Conservation (phyloP, 371 early-diverging fungal species). For the Neoconidiobolus thromboides region DNA sequence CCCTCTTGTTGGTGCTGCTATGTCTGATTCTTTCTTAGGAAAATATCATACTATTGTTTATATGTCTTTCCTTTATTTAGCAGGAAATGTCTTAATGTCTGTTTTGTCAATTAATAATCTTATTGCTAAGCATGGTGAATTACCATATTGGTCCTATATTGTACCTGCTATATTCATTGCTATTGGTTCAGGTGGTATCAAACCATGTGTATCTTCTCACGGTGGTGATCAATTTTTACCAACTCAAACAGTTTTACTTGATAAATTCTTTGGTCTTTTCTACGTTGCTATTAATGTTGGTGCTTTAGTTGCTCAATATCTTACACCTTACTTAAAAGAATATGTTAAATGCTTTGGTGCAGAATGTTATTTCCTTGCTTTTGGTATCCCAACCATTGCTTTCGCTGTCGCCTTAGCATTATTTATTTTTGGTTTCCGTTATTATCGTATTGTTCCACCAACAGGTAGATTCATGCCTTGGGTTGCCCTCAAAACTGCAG, state of each 20-base stretch:
- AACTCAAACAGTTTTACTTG: background rate
- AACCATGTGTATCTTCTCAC: conserved; percentile 25
- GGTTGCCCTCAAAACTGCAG: conserved; percentile 13
- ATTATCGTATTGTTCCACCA: conserved; percentile 33
- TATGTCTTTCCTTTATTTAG: conserved; percentile 3
- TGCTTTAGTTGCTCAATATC: conserved; percentile 3
- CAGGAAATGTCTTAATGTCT: conserved; percentile 1
- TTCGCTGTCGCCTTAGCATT: conserved; percentile 15
- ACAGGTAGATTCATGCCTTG: conserved; percentile 26
- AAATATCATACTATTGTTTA: conserved; percentile 42
- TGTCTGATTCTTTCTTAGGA: conserved; percentile 42
- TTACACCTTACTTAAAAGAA: conserved; percentile 1
- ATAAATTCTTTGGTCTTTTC: conserved; percentile 4
- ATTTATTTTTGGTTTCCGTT: conserved; percentile 23
- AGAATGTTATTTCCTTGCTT: conserved; percentile 5
- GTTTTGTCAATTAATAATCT: conserved; percentile 5
- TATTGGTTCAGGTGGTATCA: conserved; percentile 30
- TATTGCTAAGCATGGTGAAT: background rate
- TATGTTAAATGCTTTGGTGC: background rate
- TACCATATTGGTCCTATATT: background rate
- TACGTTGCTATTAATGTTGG: conserved; percentile 5
- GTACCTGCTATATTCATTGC: background rate
- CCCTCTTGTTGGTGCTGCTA: conserved; percentile 38
- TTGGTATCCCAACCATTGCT: background rate
- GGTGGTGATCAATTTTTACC: conserved; percentile 24